Evolutionary conservation across 371 early-diverging fungal genomes (phyloP).

Genomic region (Mucor sp.): DNA sequence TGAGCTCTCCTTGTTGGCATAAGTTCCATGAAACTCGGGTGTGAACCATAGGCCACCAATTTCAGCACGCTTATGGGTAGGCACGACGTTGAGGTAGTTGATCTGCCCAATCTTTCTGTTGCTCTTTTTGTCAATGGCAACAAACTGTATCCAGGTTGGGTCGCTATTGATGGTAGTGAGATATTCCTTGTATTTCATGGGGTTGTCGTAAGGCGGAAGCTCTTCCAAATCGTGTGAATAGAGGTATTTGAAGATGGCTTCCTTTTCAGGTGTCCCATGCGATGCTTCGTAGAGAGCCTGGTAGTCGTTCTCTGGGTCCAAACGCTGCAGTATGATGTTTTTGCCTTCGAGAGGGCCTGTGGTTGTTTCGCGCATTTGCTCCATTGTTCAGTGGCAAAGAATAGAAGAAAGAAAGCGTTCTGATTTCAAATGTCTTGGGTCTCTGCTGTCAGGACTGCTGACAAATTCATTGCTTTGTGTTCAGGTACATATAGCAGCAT

Average conservation of each 20-base stretch:
- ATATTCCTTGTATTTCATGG: not conserved
- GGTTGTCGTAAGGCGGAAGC: not conserved
- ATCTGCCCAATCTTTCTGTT: not conserved
- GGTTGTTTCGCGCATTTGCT: not conserved
- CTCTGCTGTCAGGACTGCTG: not conserved
- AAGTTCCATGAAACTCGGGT: not conserved
- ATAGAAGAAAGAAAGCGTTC: not conserved
- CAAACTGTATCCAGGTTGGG: not conserved
- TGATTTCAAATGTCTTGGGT: not conserved
- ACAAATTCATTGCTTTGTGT: not conserved
- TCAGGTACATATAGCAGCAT: not conserved
- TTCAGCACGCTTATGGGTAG: not conserved
- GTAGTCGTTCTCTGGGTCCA: slow-evolving; percentile 8
- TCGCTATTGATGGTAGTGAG: not conserved
- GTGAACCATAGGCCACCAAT: not conserved
- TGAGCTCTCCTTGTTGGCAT: not conserved
- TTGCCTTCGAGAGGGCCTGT: slow-evolving; percentile 7
- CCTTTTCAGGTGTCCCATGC: slow-evolving; percentile 8
- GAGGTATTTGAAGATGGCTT: slow-evolving; percentile 1
- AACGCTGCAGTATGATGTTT: slow-evolving; percentile 5
- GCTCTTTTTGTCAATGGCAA: not conserved
- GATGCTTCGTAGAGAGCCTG: not conserved
- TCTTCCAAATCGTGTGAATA: not conserved
- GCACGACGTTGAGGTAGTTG: not conserved
- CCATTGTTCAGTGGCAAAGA: not conserved